A percentile compares a stretch with the other conserved stretches of the same genome.
These are phyloP conservation scores for Stagonosporopsis chrysanthemi DNA, from an alignment of 2,329 filamentous ascomycete species.

Conservation along the genomic window DNA sequence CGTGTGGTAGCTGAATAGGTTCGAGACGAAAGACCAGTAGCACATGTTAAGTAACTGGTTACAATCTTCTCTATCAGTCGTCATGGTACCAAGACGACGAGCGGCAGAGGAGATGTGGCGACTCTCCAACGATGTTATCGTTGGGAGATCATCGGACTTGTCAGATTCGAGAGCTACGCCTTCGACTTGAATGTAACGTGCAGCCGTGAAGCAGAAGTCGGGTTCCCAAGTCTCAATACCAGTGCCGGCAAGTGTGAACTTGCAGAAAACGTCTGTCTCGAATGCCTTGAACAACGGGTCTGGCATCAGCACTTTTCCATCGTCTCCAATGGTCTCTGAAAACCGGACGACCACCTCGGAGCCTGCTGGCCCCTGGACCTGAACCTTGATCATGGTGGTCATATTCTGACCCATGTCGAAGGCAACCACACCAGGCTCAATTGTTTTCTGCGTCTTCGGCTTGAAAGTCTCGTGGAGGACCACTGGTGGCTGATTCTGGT, in stretches of 20 bases:
- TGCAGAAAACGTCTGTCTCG: constrained; percentile 51
- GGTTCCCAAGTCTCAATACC: constrained; percentile 49
- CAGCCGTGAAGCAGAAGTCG: constrained; percentile 55
- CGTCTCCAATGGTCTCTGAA: constrained; percentile 40
- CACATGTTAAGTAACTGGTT: constrained; percentile 55
- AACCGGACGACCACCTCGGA: constrained; percentile 43
- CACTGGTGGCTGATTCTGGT: constrained; percentile 53
- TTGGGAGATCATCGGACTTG: constrained; percentile 31
- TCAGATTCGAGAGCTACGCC: constrained; percentile 41
- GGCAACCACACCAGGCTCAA: constrained; percentile 34
- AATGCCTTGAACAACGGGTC: constrained; percentile 52
- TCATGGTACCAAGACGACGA: constrained; percentile 47
- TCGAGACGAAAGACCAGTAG: constrained; percentile 54
- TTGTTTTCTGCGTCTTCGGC: constrained; percentile 31
- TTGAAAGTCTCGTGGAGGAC: constrained; percentile 48
- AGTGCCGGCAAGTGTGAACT: constrained; percentile 44
- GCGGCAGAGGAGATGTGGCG: constrained; percentile 53
- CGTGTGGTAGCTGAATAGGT: constrained; percentile 54
- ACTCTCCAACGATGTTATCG: constrained; percentile 47
- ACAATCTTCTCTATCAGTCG: constrained; percentile 53
- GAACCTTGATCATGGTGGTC: constrained; percentile 43
- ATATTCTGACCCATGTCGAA: constrained; percentile 48
- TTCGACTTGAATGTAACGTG: constrained; percentile 54
- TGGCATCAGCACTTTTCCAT: constrained; percentile 51
- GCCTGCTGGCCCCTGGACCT: constrained; percentile 36